Base-by-base conservation (phyloP, 768 basidiomycete genomes). In the Lentinula sp. region DNA sequence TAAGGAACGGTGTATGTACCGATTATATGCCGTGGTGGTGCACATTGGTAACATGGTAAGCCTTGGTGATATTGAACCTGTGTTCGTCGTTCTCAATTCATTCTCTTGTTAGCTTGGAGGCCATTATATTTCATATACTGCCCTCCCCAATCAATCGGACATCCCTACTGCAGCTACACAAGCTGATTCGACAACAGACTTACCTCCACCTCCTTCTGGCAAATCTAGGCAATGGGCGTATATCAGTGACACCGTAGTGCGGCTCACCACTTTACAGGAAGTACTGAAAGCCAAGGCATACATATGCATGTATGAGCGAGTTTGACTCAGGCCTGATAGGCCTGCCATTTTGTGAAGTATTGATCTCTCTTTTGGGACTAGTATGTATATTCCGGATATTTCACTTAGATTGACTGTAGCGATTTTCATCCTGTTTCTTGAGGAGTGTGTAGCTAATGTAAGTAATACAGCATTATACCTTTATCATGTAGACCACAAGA, bases 251-350 rank as follows among this genome's bases (percentile, higher is more conserved):
- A 92, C 90, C 2, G 75, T 83, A 49, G 93, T 98, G n/a, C 80
- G 89, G 49, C 75, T 91, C 50, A 84, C 89, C 9, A 84, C 87
- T 46, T 71, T 96, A 52, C 92, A 95, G 48, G 95, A 97, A 70
- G 95, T 97, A 2, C 77, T 97, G 68, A 89, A 87, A 71, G 87
- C 88, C 61, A 95, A 91, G 71, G 94, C 95, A 39, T 98, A 97
- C 72, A 82, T 97, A 54, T 93, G 93, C 74, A 94, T 95, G 87
- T 93, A 93, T 69, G 91, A 93, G 75, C 81, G 88, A 58, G 77
- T 88, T 67, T 87, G 66, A 75, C 9, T 5, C 7, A 9, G n/a
- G 8, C 9, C 21, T 10, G 5, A 16, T n/a, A 1, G 21, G 21
- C 21, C 6, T 21, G 18, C 46, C n/a, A 4, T 28, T 28, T 7